Conservation (phyloP, 1,284 basidiomycete genomes). For the Phellopilus nigrolimitatus region DNA sequence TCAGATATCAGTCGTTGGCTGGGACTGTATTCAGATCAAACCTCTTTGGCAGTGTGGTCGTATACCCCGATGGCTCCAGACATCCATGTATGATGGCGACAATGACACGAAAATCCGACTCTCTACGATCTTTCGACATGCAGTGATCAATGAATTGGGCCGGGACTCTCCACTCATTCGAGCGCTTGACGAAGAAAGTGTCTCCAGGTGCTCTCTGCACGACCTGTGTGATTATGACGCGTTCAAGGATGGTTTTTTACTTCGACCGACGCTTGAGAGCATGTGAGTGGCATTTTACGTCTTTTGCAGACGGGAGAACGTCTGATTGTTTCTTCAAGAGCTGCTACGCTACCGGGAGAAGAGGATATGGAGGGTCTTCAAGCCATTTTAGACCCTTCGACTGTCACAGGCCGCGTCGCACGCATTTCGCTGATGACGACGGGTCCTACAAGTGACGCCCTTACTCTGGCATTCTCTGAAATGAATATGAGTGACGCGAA, state of each 20-base stretch:
- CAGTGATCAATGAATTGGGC: constrained; percentile 25
- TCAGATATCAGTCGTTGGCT: constrained; percentile 28
- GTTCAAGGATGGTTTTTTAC: constrained; percentile 32
- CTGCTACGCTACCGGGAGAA: constrained; percentile 16
- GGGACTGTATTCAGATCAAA: constrained; percentile 28
- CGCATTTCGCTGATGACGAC: constrained; percentile 31
- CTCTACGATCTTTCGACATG: constrained; percentile 26
- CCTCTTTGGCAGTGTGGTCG: constrained; percentile 33
- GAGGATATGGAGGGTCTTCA: constrained; percentile 24
- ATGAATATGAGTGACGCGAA: not conserved
- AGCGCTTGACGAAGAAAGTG: constrained; percentile 27
- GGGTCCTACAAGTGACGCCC: constrained; percentile 23
- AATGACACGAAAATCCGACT: constrained; percentile 22
- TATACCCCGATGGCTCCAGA: constrained; percentile 30
- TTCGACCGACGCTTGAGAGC: constrained; percentile 17
- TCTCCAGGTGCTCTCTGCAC: constrained; percentile 29
- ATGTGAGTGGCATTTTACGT: not conserved
- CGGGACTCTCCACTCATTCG: constrained; percentile 27
- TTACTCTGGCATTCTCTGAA: constrained; percentile 19
- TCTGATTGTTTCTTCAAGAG: not conserved
- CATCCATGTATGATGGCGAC: constrained; percentile 26
- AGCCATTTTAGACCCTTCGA: constrained; percentile 26
- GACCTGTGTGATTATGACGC: constrained; percentile 33
- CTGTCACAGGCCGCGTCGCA: constrained; percentile 29
- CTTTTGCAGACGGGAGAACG: not conserved